A percentile compares a stretch with the other conserved stretches of the same genome.
These are phyloP conservation scores for Trypanosoma conorhini DNA, from an alignment of 208 protist species.

Conservation along the genomic window DNA sequence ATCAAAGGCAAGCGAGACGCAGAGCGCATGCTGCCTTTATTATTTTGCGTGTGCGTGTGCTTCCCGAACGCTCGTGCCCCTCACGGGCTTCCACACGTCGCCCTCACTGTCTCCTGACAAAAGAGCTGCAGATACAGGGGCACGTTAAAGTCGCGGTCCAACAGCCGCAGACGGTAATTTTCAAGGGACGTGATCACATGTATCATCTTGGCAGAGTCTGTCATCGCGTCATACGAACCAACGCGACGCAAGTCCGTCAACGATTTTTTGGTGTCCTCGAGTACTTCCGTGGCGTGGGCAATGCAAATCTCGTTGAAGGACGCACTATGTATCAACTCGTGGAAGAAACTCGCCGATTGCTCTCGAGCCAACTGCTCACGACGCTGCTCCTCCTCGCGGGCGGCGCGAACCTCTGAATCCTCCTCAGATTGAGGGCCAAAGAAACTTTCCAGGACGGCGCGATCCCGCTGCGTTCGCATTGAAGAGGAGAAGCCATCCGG, in stretches of 20 bases:
- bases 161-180: slow-evolving; percentile 40
- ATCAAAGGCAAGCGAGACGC: slow-evolving; percentile 9
- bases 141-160: slow-evolving; percentile 71
- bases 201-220: slow-evolving; percentile 54
- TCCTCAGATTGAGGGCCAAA: slow-evolving; percentile 19
- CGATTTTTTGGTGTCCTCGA: slow-evolving; percentile 30
- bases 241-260: slow-evolving; percentile 40
- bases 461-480: background rate
- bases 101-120: slow-evolving; percentile 67
- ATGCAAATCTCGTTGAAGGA: slow-evolving; percentile 73
- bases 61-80: slow-evolving; percentile 14
- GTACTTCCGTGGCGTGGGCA: slow-evolving; percentile 45
- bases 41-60: background rate
- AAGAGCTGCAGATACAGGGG: slow-evolving; percentile 65
- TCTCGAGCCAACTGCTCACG: slow-evolving; percentile 41
- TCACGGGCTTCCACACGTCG: slow-evolving; percentile 46
- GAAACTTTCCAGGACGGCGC: slow-evolving; percentile 13
- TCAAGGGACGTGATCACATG: slow-evolving; percentile 64
- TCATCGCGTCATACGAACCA: slow-evolving; percentile 54
- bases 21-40: slow-evolving; percentile 7
- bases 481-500: background rate
- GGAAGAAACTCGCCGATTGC: slow-evolving; percentile 63
- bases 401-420: slow-evolving; percentile 18
- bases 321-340: slow-evolving; percentile 54
- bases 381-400: slow-evolving; percentile 41